Evolutionary conservation across 176 grass and related monocot genomes (phyloP).

Genomic region (Bothriochloa decipiens): DNA sequence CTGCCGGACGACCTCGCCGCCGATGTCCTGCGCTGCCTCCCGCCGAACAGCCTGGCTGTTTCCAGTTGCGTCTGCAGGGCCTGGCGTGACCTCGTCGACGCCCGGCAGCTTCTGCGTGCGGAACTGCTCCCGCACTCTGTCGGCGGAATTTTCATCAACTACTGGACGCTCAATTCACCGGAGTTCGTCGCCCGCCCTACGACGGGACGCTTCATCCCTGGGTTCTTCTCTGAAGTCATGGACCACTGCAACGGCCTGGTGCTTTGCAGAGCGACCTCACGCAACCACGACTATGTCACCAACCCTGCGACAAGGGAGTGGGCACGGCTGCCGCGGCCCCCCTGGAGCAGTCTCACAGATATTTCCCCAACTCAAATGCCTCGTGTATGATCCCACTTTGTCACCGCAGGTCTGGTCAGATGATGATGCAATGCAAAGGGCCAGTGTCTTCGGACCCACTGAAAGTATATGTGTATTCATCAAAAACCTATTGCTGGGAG

Average conservation of each 20-base stretch:
- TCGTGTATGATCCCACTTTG: neutral
- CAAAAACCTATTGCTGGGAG: neutral
- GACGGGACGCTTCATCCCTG: no score
- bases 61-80: neutral
- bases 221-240: no score
- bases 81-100: neutral
- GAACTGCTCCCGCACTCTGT: neutral
- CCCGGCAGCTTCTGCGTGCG: neutral
- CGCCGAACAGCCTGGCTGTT: no score
- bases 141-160: neutral
- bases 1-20: no score
- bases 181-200: neutral
- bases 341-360: neutral
- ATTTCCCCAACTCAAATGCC: neutral
- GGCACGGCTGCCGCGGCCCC: neutral
- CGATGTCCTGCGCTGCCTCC: no score
- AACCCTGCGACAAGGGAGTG: no score
- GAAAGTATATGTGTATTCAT: neutral
- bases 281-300: no score
- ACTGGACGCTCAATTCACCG: neutral
- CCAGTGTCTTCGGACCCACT: no score
- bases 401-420: neutral
- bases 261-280: no score
- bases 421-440: no score
- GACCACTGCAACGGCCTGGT: no score